Percentiles rank a stretch among this genome's conserved stretches.
phyloP scores from a whole-genome alignment of 352 stramenopile species.

The Aphanomyces euteiches region DNA sequence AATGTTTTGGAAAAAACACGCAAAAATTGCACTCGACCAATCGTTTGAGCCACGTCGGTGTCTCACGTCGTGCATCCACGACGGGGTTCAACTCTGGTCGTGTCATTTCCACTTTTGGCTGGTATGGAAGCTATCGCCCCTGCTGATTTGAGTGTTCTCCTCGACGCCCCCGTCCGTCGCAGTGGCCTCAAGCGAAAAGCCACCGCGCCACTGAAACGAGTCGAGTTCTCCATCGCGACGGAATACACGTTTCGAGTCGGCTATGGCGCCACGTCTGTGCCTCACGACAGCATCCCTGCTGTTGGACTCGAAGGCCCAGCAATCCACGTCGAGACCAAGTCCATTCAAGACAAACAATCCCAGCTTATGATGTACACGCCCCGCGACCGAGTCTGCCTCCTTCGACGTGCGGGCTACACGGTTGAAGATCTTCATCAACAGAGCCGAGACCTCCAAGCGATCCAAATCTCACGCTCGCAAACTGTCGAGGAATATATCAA shows the following conservation, averaged over 20 bases:
- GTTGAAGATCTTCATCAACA: constrained; percentile 17
- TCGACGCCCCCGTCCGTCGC: not conserved
- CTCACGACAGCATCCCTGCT: constrained; percentile 21
- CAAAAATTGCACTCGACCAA: no score
- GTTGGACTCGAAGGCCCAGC: constrained; percentile 23
- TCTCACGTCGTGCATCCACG: no score
- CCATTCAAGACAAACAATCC: constrained; percentile 16
- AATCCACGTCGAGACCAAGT: not conserved
- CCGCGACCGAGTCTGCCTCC: constrained; percentile 20
- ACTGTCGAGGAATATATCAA: constrained; percentile 14
- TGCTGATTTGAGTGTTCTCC: not conserved
- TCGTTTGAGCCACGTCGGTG: no score
- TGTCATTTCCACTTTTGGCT: no score
- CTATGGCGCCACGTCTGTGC: constrained; percentile 7
- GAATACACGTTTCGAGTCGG: constrained; percentile 22
- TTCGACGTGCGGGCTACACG: constrained; percentile 23
- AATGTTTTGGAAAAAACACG: not conserved
- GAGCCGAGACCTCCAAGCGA: constrained; percentile 7
- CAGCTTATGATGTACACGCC: constrained; percentile 27
- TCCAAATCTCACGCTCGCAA: constrained; percentile 24
- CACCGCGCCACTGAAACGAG: not conserved
- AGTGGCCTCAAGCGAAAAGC: constrained; percentile 16
- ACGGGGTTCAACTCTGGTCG: no score
- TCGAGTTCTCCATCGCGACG: constrained; percentile 11
- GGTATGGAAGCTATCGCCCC: not conserved